phyloP scores from a whole-genome alignment of 495 filamentous ascomycete species.

The Penicillium alfredii region DNA sequence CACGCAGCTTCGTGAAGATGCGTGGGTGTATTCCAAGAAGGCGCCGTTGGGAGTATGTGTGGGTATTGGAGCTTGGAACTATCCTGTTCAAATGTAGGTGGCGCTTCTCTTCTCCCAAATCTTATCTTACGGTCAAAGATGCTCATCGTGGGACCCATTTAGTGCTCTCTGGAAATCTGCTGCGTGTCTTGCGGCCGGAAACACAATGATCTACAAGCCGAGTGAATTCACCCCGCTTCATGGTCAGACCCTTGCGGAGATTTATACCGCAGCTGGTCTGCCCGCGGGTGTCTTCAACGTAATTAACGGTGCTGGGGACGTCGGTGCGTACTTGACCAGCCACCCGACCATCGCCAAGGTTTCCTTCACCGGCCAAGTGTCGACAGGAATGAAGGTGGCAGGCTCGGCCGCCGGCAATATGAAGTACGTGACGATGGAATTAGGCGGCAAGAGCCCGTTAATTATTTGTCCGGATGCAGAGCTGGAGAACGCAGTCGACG shows the following conservation, averaged over 20 bases:
- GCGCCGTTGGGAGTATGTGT: slow-evolving; percentile 70
- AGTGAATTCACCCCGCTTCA: slow-evolving; percentile 76
- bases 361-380: slow-evolving; percentile 76
- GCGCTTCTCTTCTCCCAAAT: too few species aligned
- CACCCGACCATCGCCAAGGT: slow-evolving; percentile 72
- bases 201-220: slow-evolving; percentile 83
- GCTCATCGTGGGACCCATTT: too few species aligned
- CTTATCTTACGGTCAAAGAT: too few species aligned
- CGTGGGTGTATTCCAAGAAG: slow-evolving; percentile 71
- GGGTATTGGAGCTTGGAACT: slow-evolving; percentile 81
- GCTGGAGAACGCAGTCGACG: slow-evolving; percentile 67
- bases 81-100: slow-evolving; percentile 75
- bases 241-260: slow-evolving; percentile 58
- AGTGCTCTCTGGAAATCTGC: slow-evolving; percentile 80
- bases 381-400: slow-evolving; percentile 70
- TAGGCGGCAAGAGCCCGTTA: slow-evolving; percentile 73
- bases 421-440: slow-evolving; percentile 83
- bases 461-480: slow-evolving; percentile 67
- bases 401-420: slow-evolving; percentile 62
- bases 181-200: slow-evolving; percentile 74
- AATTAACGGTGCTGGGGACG: slow-evolving; percentile 64
- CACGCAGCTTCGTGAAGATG: slow-evolving; percentile 58
- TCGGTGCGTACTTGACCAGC: slow-evolving; percentile 61
- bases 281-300: slow-evolving; percentile 79
- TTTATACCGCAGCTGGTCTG: slow-evolving; percentile 67